Evolutionary conservation across 2,329 filamentous ascomycete species (phyloP), one percentile per base, ranked within the genome.

Genomic region (Xylaria sp.): DNA sequence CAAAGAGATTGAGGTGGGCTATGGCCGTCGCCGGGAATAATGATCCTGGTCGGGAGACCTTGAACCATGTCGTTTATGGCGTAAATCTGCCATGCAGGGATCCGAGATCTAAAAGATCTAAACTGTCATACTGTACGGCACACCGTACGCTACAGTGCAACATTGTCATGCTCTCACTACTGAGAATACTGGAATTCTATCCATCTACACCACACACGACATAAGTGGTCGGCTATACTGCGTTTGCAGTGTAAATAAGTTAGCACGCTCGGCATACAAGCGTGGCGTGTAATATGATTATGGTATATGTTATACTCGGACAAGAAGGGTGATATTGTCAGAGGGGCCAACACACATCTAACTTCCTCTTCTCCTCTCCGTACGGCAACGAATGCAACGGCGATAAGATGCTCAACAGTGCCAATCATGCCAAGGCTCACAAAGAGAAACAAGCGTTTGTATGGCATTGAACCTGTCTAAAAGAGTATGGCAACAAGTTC

Each of bases 31-130:
- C 31, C 65, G 66, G 62, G 55, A 68, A 54, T 64, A 52, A 62
- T 46, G 57, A 68, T 65, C 68, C 66, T 59, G 48, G 65, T 39
- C 64, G 60, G 67, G 49, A 28, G 55, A 33, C 56, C 64, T 64
- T 64, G 60, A 58, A 36, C 63, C 62, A 65, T 65, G 65, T 70
- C 65, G 56, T 62, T 65, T 64, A 64, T 62, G 67, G 64, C 59
- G 43, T 61, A 64, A 64, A 70, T 64, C 68, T 70, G 52, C 57
- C 65, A 65, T 68, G 68, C 68, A 70, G 64, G 65, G 68, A 46
- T 70, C 49, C 52, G 48, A 28, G 28, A 28, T 28, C 28, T 28
- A 28, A 28, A 49, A 70, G 65, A 68, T 68, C 65, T 55, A 43
- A 36, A 58, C 52, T 62, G 41, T 49, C 13, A 31, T 46, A 62